phyloP scores from a whole-genome alignment of 2,329 filamentous ascomycete genomes.

The Chaetomiaceae sp. region DNA sequence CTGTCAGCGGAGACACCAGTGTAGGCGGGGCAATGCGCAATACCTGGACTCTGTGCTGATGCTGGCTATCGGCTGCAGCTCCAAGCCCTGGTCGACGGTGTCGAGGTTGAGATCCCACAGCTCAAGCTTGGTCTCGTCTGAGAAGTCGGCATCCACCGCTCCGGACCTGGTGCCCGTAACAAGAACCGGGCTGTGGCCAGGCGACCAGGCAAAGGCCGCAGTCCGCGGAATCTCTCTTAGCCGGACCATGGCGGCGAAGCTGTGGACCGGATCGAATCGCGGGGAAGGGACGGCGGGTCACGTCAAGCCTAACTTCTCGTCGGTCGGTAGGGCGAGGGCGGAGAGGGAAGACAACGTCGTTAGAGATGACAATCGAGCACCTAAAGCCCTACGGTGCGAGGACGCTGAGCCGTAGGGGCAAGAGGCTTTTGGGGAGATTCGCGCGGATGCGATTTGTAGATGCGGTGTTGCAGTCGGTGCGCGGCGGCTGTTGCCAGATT shows the following conservation, averaged over 20 bases:
- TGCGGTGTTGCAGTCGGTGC: constrained; percentile 14
- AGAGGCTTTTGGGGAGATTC: constrained; percentile 6
- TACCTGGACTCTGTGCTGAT: constrained; percentile 86
- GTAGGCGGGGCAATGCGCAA: background rate
- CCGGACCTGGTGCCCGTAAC: constrained; percentile 93
- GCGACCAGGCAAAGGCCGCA: constrained; percentile 95
- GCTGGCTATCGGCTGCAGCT: constrained; percentile 79
- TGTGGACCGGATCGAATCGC: background rate
- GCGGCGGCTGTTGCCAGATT: constrained; percentile 29
- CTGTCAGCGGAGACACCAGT: constrained; percentile 4
- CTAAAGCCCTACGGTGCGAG: constrained; percentile 15
- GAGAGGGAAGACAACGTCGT: constrained; percentile 10
- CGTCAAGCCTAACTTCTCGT: background rate
- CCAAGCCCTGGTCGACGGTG: constrained; percentile 65
- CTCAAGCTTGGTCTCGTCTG: constrained; percentile 92
- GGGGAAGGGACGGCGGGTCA: background rate
- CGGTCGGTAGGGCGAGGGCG: background rate
- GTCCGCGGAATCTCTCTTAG: constrained; percentile 94
- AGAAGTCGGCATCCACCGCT: constrained; percentile 95
- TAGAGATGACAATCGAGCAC: constrained; percentile 9
- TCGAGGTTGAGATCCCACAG: constrained; percentile 91
- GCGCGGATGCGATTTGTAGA: constrained; percentile 5
- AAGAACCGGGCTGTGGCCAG: constrained; percentile 71
- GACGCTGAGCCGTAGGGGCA: constrained; percentile 13
- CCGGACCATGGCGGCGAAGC: constrained; percentile 66